phyloP scores from a whole-genome alignment of 1,284 basidiomycete genomes.

The Papiliotrema fonsecae region DNA sequence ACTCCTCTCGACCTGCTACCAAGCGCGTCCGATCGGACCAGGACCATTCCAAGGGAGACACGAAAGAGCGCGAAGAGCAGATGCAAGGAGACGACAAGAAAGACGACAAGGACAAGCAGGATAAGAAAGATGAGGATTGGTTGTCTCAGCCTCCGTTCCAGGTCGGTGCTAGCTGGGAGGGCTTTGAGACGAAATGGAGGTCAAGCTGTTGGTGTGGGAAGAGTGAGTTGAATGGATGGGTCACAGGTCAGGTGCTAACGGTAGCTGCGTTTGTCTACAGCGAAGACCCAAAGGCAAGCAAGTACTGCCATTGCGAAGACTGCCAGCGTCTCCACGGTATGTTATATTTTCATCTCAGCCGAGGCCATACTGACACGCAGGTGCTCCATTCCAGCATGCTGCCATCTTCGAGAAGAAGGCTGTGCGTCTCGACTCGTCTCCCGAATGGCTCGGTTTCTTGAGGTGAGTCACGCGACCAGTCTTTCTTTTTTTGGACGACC shows the following conservation, averaged over 20 bases:
- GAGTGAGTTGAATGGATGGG: constrained; percentile 14
- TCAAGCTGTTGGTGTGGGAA: constrained; percentile 35
- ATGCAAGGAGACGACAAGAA: constrained; percentile 8
- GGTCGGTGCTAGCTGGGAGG: constrained; percentile 18
- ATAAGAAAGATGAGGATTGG: constrained; percentile 26
- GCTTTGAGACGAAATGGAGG: constrained; percentile 27
- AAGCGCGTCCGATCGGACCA: constrained; percentile 27
- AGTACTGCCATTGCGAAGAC: constrained; percentile 35
- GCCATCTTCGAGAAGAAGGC: constrained; percentile 30
- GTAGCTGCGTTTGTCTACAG: constrained; percentile 27
- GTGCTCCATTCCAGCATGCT: constrained; percentile 29
- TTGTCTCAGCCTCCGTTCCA: constrained; percentile 20
- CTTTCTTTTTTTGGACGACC: too few relatives aligned
- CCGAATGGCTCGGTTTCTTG: constrained; percentile 30
- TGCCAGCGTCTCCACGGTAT: constrained; percentile 34
- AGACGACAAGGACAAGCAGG: constrained; percentile 7
- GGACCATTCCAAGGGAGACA: constrained; percentile 22
- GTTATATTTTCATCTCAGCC: constrained; percentile 3
- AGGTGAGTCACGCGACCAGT: constrained; percentile 15
- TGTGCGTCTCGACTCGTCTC: constrained; percentile 21
- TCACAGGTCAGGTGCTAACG: constrained; percentile 1
- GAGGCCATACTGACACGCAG: constrained; percentile 5
- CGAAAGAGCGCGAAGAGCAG: constrained; percentile 10
- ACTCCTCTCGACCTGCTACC: constrained; percentile 19
- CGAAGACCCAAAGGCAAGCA: constrained; percentile 20